Evolutionary conservation across 1,139 yeast species (phyloP).

Genomic region (Blastobotrys capitulatus): DNA sequence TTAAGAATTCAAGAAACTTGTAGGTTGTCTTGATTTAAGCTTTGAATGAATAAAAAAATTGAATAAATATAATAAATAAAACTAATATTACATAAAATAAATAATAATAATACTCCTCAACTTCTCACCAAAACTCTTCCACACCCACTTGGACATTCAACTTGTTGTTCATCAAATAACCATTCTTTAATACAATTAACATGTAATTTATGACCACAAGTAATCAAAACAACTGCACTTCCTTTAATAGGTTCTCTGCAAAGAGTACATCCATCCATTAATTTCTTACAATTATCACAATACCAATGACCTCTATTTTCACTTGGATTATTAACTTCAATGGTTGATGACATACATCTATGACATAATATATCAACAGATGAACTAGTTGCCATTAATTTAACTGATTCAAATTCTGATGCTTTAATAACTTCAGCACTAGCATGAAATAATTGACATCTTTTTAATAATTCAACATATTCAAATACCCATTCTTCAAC

Average conservation of each 20-base stretch:
- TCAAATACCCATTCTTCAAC: slow-evolving; percentile 43
- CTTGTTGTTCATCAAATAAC: slow-evolving; percentile 61
- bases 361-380: slow-evolving; percentile 63
- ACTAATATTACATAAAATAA: too few relatives aligned
- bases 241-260: slow-evolving; percentile 80
- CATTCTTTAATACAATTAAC: slow-evolving; percentile 72
- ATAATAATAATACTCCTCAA: neutral
- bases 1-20: too few relatives aligned
- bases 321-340: slow-evolving; percentile 12
- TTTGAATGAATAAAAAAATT: neutral
- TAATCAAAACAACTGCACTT: slow-evolving; percentile 56
- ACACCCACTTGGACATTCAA: slow-evolving; percentile 83
- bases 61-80: neutral
- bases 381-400: slow-evolving; percentile 48
- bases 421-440: slow-evolving; percentile 55
- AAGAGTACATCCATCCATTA: slow-evolving; percentile 66
- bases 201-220: slow-evolving; percentile 89
- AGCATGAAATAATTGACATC: slow-evolving; percentile 48
- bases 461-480: slow-evolving; percentile 53
- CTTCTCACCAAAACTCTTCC: slow-evolving; percentile 21
- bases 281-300: slow-evolving; percentile 63
- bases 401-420: slow-evolving; percentile 40
- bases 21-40: neutral
- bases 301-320: slow-evolving; percentile 78
- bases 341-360: slow-evolving; percentile 54